These are phyloP conservation scores for Dictyostelium intermedium DNA, from an alignment of 78 protist species.

Conservation along the genomic window DNA sequence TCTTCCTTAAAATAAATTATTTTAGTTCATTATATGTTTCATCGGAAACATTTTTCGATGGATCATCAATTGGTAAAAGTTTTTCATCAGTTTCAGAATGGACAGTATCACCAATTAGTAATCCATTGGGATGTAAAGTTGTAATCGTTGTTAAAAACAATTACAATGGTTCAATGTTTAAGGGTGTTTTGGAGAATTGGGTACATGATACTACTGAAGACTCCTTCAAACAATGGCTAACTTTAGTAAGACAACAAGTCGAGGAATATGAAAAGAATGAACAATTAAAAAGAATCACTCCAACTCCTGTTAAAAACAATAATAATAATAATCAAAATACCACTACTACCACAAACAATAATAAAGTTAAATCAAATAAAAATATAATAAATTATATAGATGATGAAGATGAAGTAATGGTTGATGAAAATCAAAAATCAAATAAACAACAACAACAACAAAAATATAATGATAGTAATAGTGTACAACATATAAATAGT, in stretches of 20 bases:
- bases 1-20: neutral
- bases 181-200: slow-evolving; percentile 49
- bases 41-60: slow-evolving; percentile 72
- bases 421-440: slow-evolving; percentile 54
- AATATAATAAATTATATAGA: neutral
- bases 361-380: neutral
- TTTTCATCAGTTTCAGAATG: slow-evolving; percentile 63
- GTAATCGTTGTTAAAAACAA: slow-evolving; percentile 58
- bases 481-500: neutral
- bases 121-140: slow-evolving; percentile 45
- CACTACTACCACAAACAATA: neutral
- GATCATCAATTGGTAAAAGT: slow-evolving; percentile 39
- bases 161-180: slow-evolving; percentile 55
- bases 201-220: slow-evolving; percentile 70
- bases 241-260: slow-evolving; percentile 51
- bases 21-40: slow-evolving; percentile 28
- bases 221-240: slow-evolving; percentile 58
- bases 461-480: neutral
- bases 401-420: neutral
- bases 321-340: neutral
- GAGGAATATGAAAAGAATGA: slow-evolving; percentile 71
- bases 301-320: slow-evolving; percentile 52
- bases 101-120: slow-evolving; percentile 45
- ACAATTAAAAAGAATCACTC: slow-evolving; percentile 46
- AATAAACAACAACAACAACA: slow-evolving; percentile 43